Percentiles rank a stretch among this genome's conserved stretches.
These are phyloP conservation scores for Nakataea oryzae DNA, from an alignment of 2,329 filamentous ascomycete genomes.

Conservation along the genomic window DNA sequence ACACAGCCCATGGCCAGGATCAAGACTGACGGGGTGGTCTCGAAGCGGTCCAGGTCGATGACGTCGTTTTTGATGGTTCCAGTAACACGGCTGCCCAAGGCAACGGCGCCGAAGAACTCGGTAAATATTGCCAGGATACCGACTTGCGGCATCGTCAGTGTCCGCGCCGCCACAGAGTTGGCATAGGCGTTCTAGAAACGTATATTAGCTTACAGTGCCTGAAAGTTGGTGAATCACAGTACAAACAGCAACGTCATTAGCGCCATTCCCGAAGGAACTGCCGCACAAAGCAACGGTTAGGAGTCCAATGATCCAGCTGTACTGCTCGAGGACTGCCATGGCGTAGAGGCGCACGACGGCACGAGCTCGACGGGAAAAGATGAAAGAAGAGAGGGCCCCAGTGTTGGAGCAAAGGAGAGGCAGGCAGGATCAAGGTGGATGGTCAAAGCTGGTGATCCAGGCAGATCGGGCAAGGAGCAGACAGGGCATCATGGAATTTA, in stretches of 20 bases:
- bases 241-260: constrained; percentile 2
- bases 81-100: background rate
- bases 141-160: background rate
- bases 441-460: too few relatives aligned
- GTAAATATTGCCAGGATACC: background rate
- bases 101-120: constrained; percentile 3
- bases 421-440: background rate
- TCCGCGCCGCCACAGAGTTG: background rate
- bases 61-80: constrained; percentile 4
- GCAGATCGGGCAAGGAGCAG: background rate
- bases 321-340: constrained; percentile 1
- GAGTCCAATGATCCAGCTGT: background rate
- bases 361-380: background rate
- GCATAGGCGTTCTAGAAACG: background rate
- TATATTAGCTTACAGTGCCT: too few relatives aligned
- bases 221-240: too few relatives aligned
- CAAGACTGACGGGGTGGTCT: background rate
- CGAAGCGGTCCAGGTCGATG: constrained; percentile 2
- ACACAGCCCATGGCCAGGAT: constrained; percentile 1
- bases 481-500: background rate
- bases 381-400: background rate
- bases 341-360: background rate
- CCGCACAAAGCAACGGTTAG: background rate
- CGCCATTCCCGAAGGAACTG: background rate
- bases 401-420: background rate